phyloP scores from a whole-genome alignment of 1,284 basidiomycete genomes.

The Phlebopus sp. region DNA sequence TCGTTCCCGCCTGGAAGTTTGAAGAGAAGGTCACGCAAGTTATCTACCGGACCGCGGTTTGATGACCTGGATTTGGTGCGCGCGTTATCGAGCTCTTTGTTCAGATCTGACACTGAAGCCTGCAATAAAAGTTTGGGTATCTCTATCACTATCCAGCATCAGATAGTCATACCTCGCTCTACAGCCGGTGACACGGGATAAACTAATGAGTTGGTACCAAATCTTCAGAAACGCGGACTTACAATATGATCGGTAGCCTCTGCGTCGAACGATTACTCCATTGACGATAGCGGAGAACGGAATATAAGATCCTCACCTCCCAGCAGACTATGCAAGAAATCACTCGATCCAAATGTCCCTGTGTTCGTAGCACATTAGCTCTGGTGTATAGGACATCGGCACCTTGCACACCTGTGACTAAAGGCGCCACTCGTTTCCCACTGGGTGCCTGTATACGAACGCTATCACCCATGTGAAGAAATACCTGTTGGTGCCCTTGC shows the following conservation, averaged over 20 bases:
- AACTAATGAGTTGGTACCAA: background rate
- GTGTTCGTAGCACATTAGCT: background rate
- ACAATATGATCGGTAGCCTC: constrained; percentile 75
- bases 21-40: constrained; percentile 53
- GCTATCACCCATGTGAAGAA: constrained; percentile 87
- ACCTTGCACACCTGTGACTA: constrained; percentile 70
- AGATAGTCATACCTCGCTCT: constrained; percentile 37
- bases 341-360: constrained; percentile 84
- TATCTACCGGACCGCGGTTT: constrained; percentile 39
- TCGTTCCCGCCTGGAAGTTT: constrained; percentile 63
- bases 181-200: background rate
- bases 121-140: constrained; percentile 30
- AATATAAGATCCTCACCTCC: constrained; percentile 46
- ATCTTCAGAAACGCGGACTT: constrained; percentile 24
- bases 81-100: constrained; percentile 74
- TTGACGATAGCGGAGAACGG: constrained; percentile 1
- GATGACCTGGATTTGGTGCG: constrained; percentile 48
- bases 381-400: background rate
- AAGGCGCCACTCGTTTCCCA: constrained; percentile 74
- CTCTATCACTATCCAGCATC: background rate
- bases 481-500: constrained; percentile 77
- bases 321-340: constrained; percentile 79
- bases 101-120: constrained; percentile 88
- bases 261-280: constrained; percentile 17
- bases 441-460: constrained; percentile 76